Evolutionary conservation across 2,329 filamentous ascomycete genomes (phyloP), one percentile per base, ranked within the genome.

Genomic region (Diaporthe sp.): DNA sequence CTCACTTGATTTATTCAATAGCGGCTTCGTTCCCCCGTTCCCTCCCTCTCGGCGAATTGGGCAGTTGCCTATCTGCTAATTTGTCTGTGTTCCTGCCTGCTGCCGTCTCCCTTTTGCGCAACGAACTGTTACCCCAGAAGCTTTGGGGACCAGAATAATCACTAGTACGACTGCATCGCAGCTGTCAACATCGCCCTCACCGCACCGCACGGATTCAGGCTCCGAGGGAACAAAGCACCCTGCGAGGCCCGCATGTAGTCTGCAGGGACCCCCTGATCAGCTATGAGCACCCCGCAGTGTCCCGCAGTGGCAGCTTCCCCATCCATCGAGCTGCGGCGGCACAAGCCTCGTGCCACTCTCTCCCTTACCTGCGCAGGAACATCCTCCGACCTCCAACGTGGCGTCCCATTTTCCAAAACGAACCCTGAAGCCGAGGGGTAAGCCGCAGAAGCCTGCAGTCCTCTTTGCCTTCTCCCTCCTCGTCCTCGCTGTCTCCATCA

Each of bases 401-500:
- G 86, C 84, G 81, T 78, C 81, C 73, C 76, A 79, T 78, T 78
- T 78, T 76, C 74, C 80, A 72, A 75, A 78, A 67, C 67, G 42
- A 44, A 51, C 76, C 47, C 75, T 77, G 75, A 79, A 78, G 76
- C 51, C 49, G 17, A 55, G 44, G 71, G 58, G 74, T 71, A 79
- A 71, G 31, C 61, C 49, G 42, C 51, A 39, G 57, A 72, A 49
- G 42, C 20, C 34, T 47, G 63, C 76, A 57, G 78, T 82, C 81
- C 82, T 88, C 82, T 81, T 90, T 76, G 78, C 90, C 81, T 83
- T 90, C 79, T 83, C 87, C 80, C 81, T 92, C 80, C 78, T 92
- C 79, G 83, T 94, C 83, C 81, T 90, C 81, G 83, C 85, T 77
- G 84, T 88, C 72, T 81, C 86, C 85, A 86, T 89, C 89, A 93